Conservation (phyloP, 2,329 filamentous ascomycete species). For the Domatiomyces globalis region DNA sequence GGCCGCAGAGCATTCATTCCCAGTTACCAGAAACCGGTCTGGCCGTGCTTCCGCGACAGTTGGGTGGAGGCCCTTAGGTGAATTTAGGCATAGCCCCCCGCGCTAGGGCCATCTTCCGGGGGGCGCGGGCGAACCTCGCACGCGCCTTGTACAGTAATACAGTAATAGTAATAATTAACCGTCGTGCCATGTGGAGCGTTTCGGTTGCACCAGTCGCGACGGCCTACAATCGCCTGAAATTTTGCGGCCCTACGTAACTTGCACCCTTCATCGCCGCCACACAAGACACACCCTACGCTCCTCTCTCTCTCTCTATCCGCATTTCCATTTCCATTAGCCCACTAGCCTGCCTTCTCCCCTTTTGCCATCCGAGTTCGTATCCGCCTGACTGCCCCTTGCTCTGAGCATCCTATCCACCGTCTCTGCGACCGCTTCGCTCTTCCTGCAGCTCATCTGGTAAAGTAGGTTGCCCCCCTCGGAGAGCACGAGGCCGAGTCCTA, state of each 20-base stretch:
- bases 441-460: background rate
- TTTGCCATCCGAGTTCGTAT: conserved; percentile 2
- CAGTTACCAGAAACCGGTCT: background rate
- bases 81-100: background rate
- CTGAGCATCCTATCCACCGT: conserved; percentile 1
- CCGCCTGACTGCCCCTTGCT: conserved; percentile 5
- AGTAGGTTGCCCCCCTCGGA: background rate
- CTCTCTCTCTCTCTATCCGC: conserved; percentile 1
- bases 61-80: background rate
- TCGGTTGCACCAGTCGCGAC: background rate
- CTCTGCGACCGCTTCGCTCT: too few species aligned
- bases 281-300: too few species aligned
- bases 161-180: too few species aligned
- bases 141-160: too few species aligned
- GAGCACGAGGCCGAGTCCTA: background rate
- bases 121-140: background rate
- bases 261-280: background rate
- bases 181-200: background rate
- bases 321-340: conserved; percentile 10
- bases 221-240: background rate
- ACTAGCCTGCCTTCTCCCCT: conserved; percentile 6
- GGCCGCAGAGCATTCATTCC: background rate
- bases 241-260: background rate
- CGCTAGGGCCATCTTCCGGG: background rate
- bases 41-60: background rate